phyloP scores from a whole-genome alignment of 1,284 basidiomycete species.

The Ganoderma boninense region DNA sequence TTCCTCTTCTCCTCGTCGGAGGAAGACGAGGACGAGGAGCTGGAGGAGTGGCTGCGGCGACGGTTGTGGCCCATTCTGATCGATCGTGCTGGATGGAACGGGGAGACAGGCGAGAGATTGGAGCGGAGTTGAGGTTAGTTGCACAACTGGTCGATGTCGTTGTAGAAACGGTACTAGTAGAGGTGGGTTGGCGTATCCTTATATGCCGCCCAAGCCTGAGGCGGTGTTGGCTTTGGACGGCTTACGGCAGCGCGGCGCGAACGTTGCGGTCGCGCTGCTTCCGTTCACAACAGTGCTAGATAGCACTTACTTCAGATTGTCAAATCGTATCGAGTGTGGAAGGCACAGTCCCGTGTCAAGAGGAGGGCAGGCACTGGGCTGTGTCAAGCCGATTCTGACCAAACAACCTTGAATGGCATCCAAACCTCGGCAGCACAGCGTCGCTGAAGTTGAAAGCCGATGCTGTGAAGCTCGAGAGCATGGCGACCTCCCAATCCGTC shows the following conservation, averaged over 20 bases:
- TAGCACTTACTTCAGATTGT: too few species aligned
- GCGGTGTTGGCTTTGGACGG: background rate
- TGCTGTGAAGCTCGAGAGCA: too few species aligned
- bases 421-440: too few species aligned
- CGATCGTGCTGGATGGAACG: background rate
- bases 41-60: slow-evolving; percentile 36
- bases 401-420: too few species aligned
- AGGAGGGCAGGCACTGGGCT: too few species aligned
- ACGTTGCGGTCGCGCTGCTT: background rate
- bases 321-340: background rate
- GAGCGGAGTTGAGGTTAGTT: background rate
- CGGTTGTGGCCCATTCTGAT: slow-evolving; percentile 33
- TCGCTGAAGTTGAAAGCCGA: too few species aligned
- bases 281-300: too few species aligned
- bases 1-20: slow-evolving; percentile 34
- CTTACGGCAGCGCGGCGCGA: background rate
- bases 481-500: too few species aligned
- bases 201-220: background rate
- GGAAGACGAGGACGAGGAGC: slow-evolving; percentile 34
- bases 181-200: background rate
- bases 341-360: too few species aligned
- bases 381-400: too few species aligned
- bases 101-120: too few species aligned
- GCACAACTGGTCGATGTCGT: background rate
- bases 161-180: background rate